Percentiles rank a stretch among this genome's conserved stretches.
Conservation (phyloP, 768 basidiomycete genomes). For the Leccinum pellstonianum region DNA sequence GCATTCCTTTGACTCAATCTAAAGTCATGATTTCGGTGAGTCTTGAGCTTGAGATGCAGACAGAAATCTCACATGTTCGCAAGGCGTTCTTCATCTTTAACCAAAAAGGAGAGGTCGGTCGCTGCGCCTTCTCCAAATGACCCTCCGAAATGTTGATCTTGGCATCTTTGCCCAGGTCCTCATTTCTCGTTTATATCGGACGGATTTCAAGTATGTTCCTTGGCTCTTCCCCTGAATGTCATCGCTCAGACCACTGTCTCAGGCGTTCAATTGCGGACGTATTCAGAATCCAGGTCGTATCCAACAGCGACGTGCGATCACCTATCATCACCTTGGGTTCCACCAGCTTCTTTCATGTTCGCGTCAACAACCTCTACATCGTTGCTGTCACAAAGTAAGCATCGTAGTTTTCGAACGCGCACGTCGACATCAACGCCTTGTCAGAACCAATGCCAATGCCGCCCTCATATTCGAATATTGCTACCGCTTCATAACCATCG, state of each 20-base stretch:
- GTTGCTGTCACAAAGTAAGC: slow-evolving; percentile 93
- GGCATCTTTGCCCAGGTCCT: slow-evolving; percentile 59
- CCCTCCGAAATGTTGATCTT: slow-evolving; percentile 2
- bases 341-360: slow-evolving; percentile 98
- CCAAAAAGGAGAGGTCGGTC: slow-evolving; percentile 92
- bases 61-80: slow-evolving; percentile 6
- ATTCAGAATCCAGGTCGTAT: slow-evolving; percentile 98
- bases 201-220: slow-evolving; percentile 86
- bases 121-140: not conserved
- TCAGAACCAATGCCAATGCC: slow-evolving; percentile 93
- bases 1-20: slow-evolving; percentile 4
- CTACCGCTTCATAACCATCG: slow-evolving; percentile 94
- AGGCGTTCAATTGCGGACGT: slow-evolving; percentile 97
- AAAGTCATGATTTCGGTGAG: slow-evolving; percentile 49
- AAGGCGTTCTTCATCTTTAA: slow-evolving; percentile 99
- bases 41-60: not conserved
- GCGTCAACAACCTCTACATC: slow-evolving; percentile 93
- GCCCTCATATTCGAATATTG: slow-evolving; percentile 98
- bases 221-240: slow-evolving; percentile 1
- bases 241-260: slow-evolving; percentile 9
- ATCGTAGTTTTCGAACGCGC: not conserved
- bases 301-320: slow-evolving; percentile 93
- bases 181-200: slow-evolving; percentile 93
- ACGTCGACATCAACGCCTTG: not conserved
- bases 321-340: slow-evolving; percentile 98